These are phyloP conservation scores for Penicillium antarcticum DNA, from an alignment of 495 filamentous ascomycete genomes.

Conservation along the genomic window DNA sequence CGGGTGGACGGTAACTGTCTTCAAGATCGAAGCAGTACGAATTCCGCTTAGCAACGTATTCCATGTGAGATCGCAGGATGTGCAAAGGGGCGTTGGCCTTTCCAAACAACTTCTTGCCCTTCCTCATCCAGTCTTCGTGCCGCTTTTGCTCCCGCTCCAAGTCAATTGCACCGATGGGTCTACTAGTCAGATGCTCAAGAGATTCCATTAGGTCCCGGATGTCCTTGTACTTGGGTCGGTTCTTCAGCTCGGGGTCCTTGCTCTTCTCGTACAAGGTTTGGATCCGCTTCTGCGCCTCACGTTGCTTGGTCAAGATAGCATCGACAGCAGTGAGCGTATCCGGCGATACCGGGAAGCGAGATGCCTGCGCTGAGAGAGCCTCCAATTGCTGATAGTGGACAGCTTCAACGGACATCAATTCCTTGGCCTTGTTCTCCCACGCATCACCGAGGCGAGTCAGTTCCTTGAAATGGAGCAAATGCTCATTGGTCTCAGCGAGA, in stretches of 20 bases:
- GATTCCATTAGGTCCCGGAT: constrained; percentile 85
- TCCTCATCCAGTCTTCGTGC: constrained; percentile 99
- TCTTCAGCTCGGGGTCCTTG: constrained; percentile 66
- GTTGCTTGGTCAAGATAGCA: constrained; percentile 91
- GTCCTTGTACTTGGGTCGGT: constrained; percentile 86
- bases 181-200: constrained; percentile 83
- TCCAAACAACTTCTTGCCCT: constrained; percentile 96
- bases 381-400: constrained; percentile 94
- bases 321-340: constrained; percentile 83
- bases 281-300: constrained; percentile 88
- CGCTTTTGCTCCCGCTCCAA: constrained; percentile 92
- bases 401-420: constrained; percentile 83
- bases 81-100: constrained; percentile 97
- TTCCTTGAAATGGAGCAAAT: constrained; percentile 70
- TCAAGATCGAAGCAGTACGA: constrained; percentile 84
- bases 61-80: constrained; percentile 91
- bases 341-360: constrained; percentile 72
- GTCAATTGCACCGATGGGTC: constrained; percentile 85
- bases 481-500: constrained; percentile 73
- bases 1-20: constrained; percentile 86
- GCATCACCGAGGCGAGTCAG: constrained; percentile 71
- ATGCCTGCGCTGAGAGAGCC: constrained; percentile 76
- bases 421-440: constrained; percentile 93
- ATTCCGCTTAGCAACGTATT: constrained; percentile 85
- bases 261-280: constrained; percentile 73